phyloP scores from a whole-genome alignment of 2,329 filamentous ascomycete genomes.

The Fusarium pseudonygamai region DNA sequence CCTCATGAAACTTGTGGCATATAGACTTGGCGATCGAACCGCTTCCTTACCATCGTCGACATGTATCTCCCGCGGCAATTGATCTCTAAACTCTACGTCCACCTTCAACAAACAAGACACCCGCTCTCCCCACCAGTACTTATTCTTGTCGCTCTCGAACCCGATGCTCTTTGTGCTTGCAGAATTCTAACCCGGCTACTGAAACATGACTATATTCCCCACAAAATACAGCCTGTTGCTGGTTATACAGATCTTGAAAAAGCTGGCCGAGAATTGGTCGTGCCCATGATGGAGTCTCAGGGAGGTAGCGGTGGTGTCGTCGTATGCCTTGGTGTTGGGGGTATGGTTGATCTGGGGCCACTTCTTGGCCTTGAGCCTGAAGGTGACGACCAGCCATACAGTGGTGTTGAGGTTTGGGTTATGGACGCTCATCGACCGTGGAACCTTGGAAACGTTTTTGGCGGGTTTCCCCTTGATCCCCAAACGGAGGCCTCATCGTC shows the following conservation, averaged over 20 bases:
- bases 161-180: conserved; percentile 94
- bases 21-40: conserved; percentile 24
- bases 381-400: conserved; percentile 72
- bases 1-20: conserved; percentile 41
- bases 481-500: conserved; percentile 57
- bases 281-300: conserved; percentile 84
- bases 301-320: conserved; percentile 90
- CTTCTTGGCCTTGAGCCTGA: conserved; percentile 76
- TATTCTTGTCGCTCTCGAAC: conserved; percentile 91
- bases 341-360: conserved; percentile 85
- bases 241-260: conserved; percentile 90
- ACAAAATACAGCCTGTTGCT: conserved; percentile 95
- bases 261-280: conserved; percentile 80
- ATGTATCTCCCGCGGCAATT: conserved; percentile 97
- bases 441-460: conserved; percentile 95
- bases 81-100: conserved; percentile 89
- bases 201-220: conserved; percentile 96
- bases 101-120: conserved; percentile 86
- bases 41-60: conserved; percentile 36
- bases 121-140: conserved; percentile 91
- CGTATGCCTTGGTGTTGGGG: conserved; percentile 91
- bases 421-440: conserved; percentile 91
- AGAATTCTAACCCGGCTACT: conserved; percentile 93
- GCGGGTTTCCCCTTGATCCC: conserved; percentile 69
- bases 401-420: conserved; percentile 94